Evolutionary conservation across 345 rosid genomes (phyloP).

Genomic region (Diplotaxis tenuifolia): DNA sequence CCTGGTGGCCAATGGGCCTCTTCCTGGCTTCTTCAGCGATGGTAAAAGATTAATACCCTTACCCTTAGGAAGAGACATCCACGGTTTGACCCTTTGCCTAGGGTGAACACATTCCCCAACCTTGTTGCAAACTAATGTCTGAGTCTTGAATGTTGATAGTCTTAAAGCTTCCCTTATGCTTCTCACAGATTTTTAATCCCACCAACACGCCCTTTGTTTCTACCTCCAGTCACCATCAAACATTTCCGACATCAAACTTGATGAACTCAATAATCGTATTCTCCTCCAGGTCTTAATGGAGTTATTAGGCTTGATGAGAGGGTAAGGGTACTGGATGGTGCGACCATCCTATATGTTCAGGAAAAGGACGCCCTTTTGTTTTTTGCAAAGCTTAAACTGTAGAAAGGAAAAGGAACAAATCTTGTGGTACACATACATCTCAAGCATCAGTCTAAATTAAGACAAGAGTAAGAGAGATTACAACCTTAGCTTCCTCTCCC

Average conservation of each 20-base stretch:
- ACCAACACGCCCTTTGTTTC: conserved; percentile 36
- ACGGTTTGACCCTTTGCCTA: conserved; percentile 81
- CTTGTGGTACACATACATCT: background rate
- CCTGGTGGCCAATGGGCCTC: conserved; percentile 57
- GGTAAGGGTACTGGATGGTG: conserved; percentile 34
- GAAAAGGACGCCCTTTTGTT: conserved; percentile 30
- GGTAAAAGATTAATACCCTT: conserved; percentile 72
- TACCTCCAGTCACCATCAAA: conserved; percentile 53
- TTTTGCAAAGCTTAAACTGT: conserved; percentile 38
- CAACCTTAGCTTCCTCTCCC: conserved; percentile 32
- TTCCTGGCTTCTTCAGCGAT: conserved; percentile 81
- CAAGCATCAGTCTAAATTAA: background rate
- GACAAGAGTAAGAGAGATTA: background rate
- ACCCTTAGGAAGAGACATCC: conserved; percentile 89
- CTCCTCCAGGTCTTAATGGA: conserved; percentile 48
- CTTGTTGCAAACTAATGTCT: conserved; percentile 83
- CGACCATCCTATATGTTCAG: conserved; percentile 35
- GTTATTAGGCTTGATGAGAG: conserved; percentile 52
- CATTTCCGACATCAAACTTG: conserved; percentile 59
- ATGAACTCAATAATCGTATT: conserved; percentile 52
- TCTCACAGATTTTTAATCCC: conserved; percentile 33
- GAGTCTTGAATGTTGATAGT: conserved; percentile 78
- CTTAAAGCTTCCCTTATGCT: conserved; percentile 38
- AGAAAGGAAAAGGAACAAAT: background rate
- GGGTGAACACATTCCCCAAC: conserved; percentile 65